These are phyloP conservation scores for Marchantia polymorpha DNA, from an alignment of 225 moss, liverwort and hornwort species.

Conservation along the genomic window DNA sequence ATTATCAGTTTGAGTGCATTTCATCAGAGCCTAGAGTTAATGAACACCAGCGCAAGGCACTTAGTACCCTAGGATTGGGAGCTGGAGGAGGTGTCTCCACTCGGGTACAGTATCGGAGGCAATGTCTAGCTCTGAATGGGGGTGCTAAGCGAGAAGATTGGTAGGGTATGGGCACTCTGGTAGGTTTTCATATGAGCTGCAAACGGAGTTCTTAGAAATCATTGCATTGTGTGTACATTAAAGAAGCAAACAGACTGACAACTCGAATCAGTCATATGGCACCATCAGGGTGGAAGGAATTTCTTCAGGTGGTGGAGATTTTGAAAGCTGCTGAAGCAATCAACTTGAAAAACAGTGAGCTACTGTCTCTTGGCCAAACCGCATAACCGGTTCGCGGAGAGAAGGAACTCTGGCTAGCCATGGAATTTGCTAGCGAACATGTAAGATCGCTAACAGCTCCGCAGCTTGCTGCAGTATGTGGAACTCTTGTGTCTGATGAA, in stretches of 20 bases:
- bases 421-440: conserved; percentile 60
- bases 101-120: conserved; percentile 35
- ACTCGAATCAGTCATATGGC: conserved; percentile 79
- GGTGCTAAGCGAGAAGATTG: conserved; percentile 70
- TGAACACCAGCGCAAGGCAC: conserved; percentile 57
- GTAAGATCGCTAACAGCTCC: conserved; percentile 61
- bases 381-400: conserved; percentile 74
- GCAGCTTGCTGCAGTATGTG: conserved; percentile 93
- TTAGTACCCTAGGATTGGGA: conserved; percentile 76
- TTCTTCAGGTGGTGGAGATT: conserved; percentile 83
- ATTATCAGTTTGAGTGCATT: conserved; percentile 44
- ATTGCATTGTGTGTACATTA: conserved; percentile 85
- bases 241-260: conserved; percentile 59
- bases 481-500: conserved; percentile 85
- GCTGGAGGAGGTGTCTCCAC: conserved; percentile 58
- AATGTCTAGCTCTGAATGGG: conserved; percentile 57
- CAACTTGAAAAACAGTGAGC: conserved; percentile 55
- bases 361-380: conserved; percentile 74
- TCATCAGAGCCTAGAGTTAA: conserved; percentile 54
- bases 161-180: conserved; percentile 66
- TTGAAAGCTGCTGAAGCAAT: conserved; percentile 76
- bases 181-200: conserved; percentile 60
- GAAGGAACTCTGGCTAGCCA: conserved; percentile 93
- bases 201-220: conserved; percentile 57
- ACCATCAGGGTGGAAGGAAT: conserved; percentile 98